Conservation (phyloP, 2,329 filamentous ascomycete genomes). For the Clarireedia hainanense region DNA sequence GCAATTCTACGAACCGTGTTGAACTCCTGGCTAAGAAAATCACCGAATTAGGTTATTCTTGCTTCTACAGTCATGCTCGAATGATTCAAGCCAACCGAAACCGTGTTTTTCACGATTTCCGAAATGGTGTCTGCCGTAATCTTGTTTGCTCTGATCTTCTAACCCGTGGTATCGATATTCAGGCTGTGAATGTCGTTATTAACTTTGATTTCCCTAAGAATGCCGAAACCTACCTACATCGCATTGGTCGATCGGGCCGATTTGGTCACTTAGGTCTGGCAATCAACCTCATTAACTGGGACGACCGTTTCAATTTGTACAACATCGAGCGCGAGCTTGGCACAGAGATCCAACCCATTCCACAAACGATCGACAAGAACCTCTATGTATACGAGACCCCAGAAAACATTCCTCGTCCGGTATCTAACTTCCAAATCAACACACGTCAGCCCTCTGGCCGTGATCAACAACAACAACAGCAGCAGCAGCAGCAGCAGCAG, state of each 20-base stretch:
- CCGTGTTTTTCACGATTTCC: conserved; percentile 98
- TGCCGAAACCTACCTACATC: conserved; percentile 95
- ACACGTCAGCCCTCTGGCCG: conserved; percentile 21
- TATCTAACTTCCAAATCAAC: conserved; percentile 40
- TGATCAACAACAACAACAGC: conserved; percentile 13
- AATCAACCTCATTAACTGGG: conserved; percentile 99
- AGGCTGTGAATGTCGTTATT: conserved; percentile 98
- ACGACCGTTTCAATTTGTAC: conserved; percentile 97
- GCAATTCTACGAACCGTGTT: conserved; percentile 97
- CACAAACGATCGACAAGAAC: conserved; percentile 88
- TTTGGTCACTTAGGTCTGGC: conserved; percentile 96
- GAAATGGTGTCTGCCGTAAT: conserved; percentile 95
- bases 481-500: conserved; percentile 15
- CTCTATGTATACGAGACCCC: conserved; percentile 97
- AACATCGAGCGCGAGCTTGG: conserved; percentile 96
- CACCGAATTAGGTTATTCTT: conserved; percentile 96
- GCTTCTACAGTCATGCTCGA: conserved; percentile 97
- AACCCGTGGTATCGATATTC: conserved; percentile 98
- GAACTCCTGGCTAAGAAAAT: conserved; percentile 98
- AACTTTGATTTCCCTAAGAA: conserved; percentile 99
- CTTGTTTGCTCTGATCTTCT: conserved; percentile 95
- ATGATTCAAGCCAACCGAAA: conserved; percentile 97
- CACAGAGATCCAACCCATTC: conserved; percentile 97
- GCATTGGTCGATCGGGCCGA: conserved; percentile 93
- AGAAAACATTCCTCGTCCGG: conserved; percentile 84